Evolutionary conservation across 805 yeast species (phyloP).

Genomic region (Kluyveromyces nonfermentans): DNA sequence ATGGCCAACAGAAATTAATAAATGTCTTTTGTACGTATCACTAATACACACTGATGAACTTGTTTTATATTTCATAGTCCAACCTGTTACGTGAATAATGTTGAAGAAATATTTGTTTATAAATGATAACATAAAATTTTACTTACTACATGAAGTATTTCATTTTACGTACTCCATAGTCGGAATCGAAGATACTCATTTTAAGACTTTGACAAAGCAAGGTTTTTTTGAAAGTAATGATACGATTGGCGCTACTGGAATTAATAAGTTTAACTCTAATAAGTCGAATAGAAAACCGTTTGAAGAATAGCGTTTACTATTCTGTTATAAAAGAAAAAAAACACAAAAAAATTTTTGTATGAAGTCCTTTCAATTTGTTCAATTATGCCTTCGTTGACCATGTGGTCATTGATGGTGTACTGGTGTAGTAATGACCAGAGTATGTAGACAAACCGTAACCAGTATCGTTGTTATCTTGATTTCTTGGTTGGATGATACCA

Average conservation of each 20-base stretch:
- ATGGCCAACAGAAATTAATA: too few relatives aligned
- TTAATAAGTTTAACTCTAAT: not conserved
- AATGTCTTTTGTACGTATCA: too few relatives aligned
- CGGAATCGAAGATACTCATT: too few relatives aligned
- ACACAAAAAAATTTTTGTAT: too few relatives aligned
- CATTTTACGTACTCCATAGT: not conserved
- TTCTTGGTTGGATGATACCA: slow-evolving; percentile 89
- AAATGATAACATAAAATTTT: not conserved
- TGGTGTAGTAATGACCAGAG: slow-evolving; percentile 33
- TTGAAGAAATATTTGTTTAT: not conserved
- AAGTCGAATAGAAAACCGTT: not conserved
- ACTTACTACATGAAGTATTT: not conserved
- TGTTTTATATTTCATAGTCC: too few relatives aligned
- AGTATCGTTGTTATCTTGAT: slow-evolving; percentile 75
- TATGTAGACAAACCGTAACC: slow-evolving; percentile 36
- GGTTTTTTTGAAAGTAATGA: not conserved
- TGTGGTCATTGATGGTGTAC: slow-evolving; percentile 42
- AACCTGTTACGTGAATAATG: not conserved
- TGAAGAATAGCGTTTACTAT: not conserved
- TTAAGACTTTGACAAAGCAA: not conserved
- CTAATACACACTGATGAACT: too few relatives aligned
- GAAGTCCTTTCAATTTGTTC: not conserved
- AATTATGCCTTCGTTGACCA: slow-evolving; percentile 45
- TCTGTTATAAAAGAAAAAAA: not conserved
- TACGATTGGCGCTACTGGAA: not conserved